phyloP scores from a whole-genome alignment of 768 basidiomycete genomes.

The Mrakia frigida region DNA sequence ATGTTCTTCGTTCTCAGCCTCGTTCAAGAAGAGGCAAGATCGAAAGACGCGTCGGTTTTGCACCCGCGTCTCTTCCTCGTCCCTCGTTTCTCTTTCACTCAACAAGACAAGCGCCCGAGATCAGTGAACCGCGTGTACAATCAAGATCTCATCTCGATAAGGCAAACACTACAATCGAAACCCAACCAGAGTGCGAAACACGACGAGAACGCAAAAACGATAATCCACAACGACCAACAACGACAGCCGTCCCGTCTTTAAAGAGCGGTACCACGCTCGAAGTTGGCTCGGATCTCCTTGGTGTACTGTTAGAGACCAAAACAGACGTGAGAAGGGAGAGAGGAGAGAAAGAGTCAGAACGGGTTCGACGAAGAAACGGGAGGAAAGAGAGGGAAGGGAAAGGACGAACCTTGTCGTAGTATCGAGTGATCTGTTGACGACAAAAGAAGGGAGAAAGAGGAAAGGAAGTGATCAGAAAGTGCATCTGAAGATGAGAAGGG shows the following conservation, averaged over 20 bases:
- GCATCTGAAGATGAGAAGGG: conserved; percentile 5
- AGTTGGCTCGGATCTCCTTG: conserved; percentile 78
- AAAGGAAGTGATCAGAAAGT: background rate
- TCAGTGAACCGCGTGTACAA: too few relatives aligned
- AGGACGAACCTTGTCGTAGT: conserved; percentile 54
- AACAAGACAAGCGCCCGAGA: too few relatives aligned
- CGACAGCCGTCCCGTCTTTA: conserved; percentile 42
- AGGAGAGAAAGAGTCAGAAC: too few relatives aligned
- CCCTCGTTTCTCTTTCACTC: too few relatives aligned
- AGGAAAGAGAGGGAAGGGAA: conserved; percentile 9
- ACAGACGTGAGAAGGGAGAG: background rate
- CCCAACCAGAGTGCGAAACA: background rate
- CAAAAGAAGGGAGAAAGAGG: background rate
- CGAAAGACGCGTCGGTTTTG: too few relatives aligned
- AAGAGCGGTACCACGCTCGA: conserved; percentile 92
- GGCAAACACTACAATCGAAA: too few relatives aligned
- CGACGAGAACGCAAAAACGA: background rate
- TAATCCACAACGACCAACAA: background rate
- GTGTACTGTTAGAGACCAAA: conserved; percentile 93
- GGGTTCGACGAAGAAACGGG: background rate
- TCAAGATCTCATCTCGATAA: too few relatives aligned
- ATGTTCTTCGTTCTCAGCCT: too few relatives aligned
- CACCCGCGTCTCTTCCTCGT: too few relatives aligned
- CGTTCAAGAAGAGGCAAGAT: too few relatives aligned
- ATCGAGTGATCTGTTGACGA: conserved; percentile 68